Percentiles rank a stretch among this genome's conserved stretches.
phyloP scores from a whole-genome alignment of 352 stramenopile genomes.

The Globisporangium emineosum region DNA sequence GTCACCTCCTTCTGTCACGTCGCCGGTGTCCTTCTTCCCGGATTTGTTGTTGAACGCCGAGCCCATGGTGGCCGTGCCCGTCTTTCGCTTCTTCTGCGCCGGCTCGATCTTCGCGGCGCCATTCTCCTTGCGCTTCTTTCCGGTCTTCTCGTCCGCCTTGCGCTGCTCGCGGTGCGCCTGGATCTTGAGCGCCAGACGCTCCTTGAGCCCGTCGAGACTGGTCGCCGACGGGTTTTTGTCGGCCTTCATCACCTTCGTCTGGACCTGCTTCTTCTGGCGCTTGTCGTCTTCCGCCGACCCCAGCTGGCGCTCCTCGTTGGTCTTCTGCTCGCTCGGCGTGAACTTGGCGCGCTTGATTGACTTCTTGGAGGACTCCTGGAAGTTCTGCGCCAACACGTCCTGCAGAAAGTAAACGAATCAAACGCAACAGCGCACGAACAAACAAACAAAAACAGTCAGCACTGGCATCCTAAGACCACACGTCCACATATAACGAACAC shows the following conservation, averaged over 20 bases:
- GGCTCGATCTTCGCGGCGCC: conserved; percentile 28
- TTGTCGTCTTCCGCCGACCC: conserved; percentile 46
- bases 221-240: conserved; percentile 36
- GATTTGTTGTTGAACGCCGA: conserved; percentile 37
- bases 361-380: conserved; percentile 58
- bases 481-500: neutral
- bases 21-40: conserved; percentile 26
- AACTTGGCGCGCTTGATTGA: conserved; percentile 73
- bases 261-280: conserved; percentile 34
- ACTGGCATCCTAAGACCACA: neutral
- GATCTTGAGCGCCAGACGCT: conserved; percentile 66
- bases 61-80: conserved; percentile 24
- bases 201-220: conserved; percentile 59
- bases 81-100: conserved; percentile 58
- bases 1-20: neutral
- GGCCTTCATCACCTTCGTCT: conserved; percentile 28
- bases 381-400: conserved; percentile 53
- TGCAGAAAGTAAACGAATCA: conserved; percentile 9
- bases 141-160: conserved; percentile 20
- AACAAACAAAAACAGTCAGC: neutral
- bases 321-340: conserved; percentile 55
- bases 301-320: conserved; percentile 57
- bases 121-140: conserved; percentile 16
- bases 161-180: conserved; percentile 71
- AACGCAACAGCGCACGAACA: neutral